A percentile compares a stretch with the other conserved stretches of the same genome.
These are phyloP conservation scores for Colletotrichum phormii DNA, from an alignment of 2,329 filamentous ascomycete species.

Conservation along the genomic window DNA sequence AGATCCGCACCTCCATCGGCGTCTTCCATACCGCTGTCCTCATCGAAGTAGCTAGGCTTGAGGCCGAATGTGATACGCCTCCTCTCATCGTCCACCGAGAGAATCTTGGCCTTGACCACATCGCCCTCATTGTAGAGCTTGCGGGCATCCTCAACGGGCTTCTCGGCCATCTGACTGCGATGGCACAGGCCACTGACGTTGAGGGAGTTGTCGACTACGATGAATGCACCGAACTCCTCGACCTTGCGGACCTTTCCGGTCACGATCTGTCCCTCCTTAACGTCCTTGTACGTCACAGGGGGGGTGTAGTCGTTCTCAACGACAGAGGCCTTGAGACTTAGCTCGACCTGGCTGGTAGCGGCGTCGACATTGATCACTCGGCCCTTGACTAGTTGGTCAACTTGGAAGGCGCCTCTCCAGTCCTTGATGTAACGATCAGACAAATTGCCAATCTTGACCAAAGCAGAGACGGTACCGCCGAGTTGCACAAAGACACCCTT, in stretches of 20 bases:
- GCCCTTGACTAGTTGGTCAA: slow-evolving; percentile 91
- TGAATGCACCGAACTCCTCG: slow-evolving; percentile 94
- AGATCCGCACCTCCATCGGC: slow-evolving; percentile 58
- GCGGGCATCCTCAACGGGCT: slow-evolving; percentile 82
- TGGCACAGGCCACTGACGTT: slow-evolving; percentile 96
- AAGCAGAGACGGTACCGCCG: slow-evolving; percentile 82
- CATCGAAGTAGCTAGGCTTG: slow-evolving; percentile 90
- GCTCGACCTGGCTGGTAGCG: slow-evolving; percentile 77
- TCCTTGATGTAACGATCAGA: slow-evolving; percentile 94
- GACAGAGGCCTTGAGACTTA: slow-evolving; percentile 88
- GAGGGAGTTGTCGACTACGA: slow-evolving; percentile 85
- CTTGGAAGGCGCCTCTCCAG: slow-evolving; percentile 90
- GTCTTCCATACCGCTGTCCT: slow-evolving; percentile 63
- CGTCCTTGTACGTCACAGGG: slow-evolving; percentile 78
- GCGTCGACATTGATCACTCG: slow-evolving; percentile 81
- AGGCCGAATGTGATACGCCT: slow-evolving; percentile 89
- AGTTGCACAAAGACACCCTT: slow-evolving; percentile 90
- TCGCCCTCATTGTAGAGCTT: slow-evolving; percentile 93
- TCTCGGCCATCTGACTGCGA: slow-evolving; percentile 90
- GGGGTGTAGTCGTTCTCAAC: slow-evolving; percentile 83
- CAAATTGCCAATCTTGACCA: slow-evolving; percentile 87
- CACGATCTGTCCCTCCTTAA: slow-evolving; percentile 83
- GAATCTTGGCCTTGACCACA: slow-evolving; percentile 88
- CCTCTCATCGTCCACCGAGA: slow-evolving; percentile 80
- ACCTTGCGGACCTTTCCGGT: slow-evolving; percentile 94